These are phyloP conservation scores for Mortierella sp. DNA, from an alignment of 371 early-diverging fungal species.

Conservation along the genomic window DNA sequence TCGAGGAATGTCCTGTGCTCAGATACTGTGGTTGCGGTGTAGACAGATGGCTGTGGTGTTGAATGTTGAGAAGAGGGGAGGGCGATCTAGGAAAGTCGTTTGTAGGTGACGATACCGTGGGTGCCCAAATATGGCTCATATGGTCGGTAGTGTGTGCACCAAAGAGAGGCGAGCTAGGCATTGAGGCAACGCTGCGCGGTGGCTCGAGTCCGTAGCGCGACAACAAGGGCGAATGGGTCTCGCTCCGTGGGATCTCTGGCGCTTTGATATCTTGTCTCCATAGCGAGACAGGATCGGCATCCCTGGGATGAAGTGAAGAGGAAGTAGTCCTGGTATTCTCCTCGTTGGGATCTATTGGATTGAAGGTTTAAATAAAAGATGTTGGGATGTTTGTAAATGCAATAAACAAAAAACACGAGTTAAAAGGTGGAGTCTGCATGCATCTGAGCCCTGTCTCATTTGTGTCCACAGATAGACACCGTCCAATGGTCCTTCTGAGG, in stretches of 20 bases:
- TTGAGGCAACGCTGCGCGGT: constrained; percentile 48
- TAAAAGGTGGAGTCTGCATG: constrained; percentile 24
- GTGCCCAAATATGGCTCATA: constrained; percentile 58
- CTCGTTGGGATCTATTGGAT: constrained; percentile 20
- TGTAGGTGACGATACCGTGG: constrained; percentile 35
- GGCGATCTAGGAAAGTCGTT: constrained; percentile 88
- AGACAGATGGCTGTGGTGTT: constrained; percentile 60
- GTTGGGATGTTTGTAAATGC: constrained; percentile 1
- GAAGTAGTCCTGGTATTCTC: constrained; percentile 29
- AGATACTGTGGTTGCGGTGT: constrained; percentile 61
- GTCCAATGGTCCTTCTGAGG: neutral
- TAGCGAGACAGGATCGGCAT: constrained; percentile 32
- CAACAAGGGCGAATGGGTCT: constrained; percentile 50
- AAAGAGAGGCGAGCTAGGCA: constrained; percentile 56
- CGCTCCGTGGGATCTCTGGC: constrained; percentile 46
- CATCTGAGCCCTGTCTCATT: constrained; percentile 16
- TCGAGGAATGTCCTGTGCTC: constrained; percentile 32
- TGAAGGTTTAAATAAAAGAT: neutral
- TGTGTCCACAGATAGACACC: neutral
- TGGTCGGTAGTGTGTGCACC: constrained; percentile 51
- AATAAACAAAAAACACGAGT: constrained; percentile 9
- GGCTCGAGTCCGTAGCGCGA: constrained; percentile 44
- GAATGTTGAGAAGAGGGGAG: constrained; percentile 83
- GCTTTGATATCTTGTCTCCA: constrained; percentile 54
- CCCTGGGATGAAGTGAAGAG: constrained; percentile 38